These are phyloP conservation scores for Exophiala spinifera DNA, from an alignment of 2,329 filamentous ascomycete species.

Conservation along the genomic window DNA sequence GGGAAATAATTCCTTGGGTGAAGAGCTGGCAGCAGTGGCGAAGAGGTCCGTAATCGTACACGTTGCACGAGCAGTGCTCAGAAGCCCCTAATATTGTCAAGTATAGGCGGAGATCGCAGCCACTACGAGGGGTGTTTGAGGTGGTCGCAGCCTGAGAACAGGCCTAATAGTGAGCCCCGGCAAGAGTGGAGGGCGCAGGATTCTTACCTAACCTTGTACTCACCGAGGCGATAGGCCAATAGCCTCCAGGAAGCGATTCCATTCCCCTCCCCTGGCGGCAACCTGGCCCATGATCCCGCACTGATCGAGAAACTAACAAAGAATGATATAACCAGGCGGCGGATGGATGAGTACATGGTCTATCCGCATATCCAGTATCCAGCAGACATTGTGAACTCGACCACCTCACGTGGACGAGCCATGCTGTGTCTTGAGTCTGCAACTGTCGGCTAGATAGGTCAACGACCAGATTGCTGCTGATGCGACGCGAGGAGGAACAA, in stretches of 20 bases:
- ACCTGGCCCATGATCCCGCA: background rate
- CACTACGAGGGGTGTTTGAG: too few relatives aligned
- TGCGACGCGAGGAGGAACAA: background rate
- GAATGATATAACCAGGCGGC: background rate
- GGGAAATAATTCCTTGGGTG: background rate
- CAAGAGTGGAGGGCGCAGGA: too few relatives aligned
- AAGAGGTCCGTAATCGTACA: too few relatives aligned
- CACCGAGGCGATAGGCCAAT: too few relatives aligned
- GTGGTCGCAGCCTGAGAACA: too few relatives aligned
- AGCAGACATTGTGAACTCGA: background rate
- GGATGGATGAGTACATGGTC: background rate
- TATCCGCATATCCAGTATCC: background rate
- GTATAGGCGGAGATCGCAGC: too few relatives aligned
- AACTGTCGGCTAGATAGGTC: slow-evolving; percentile 1
- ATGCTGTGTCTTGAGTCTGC: background rate
- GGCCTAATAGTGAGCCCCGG: too few relatives aligned
- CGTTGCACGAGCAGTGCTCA: too few relatives aligned
- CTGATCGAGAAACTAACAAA: background rate
- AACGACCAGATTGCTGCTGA: background rate
- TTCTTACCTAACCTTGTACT: too few relatives aligned
- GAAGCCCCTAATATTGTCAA: too few relatives aligned
- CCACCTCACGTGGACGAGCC: background rate
- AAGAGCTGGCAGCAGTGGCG: too few relatives aligned
- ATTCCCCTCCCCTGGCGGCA: background rate
- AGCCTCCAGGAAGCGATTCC: background rate